phyloP scores from a whole-genome alignment of 2,329 filamentous ascomycete species.

The Talaromyces sp. region DNA sequence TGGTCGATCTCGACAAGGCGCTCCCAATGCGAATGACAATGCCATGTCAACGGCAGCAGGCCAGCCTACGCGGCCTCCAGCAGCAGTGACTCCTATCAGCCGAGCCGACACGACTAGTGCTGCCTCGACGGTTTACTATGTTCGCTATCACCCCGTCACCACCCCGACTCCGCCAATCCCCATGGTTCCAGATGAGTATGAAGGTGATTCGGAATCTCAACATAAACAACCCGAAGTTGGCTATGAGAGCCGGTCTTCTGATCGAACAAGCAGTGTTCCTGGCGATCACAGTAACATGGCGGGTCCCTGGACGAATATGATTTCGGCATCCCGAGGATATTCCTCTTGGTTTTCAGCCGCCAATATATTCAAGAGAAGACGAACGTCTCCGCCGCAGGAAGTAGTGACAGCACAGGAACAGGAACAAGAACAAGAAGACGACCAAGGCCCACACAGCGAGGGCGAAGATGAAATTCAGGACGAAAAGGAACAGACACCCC shows the following conservation, averaged over 20 bases:
- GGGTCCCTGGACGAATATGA: not conserved
- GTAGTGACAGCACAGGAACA: constrained; percentile 53
- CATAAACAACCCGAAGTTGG: constrained; percentile 18
- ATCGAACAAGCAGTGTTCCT: not conserved
- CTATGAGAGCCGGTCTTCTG: not conserved
- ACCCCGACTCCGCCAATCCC: constrained; percentile 43
- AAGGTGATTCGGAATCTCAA: constrained; percentile 15
- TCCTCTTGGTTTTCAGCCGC: constrained; percentile 50
- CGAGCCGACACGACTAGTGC: constrained; percentile 59
- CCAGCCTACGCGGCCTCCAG: constrained; percentile 42
- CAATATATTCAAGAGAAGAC: constrained; percentile 56
- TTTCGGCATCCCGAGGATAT: constrained; percentile 23
- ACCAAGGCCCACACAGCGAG: not conserved
- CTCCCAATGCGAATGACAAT: constrained; percentile 12
- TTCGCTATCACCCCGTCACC: constrained; percentile 55
- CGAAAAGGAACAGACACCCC: not conserved
- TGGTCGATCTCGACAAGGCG: constrained; percentile 17
- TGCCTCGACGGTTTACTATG: constrained; percentile 60
- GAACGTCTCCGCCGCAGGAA: constrained; percentile 56
- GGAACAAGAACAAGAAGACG: constrained; percentile 2
- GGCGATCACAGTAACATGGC: not conserved
- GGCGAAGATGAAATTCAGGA: constrained; percentile 1
- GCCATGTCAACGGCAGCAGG: constrained; percentile 11
- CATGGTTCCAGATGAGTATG: constrained; percentile 13
- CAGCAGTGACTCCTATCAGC: constrained; percentile 53